Base-by-base conservation (phyloP, 1,284 basidiomycete species). In the Rhodotorula sp. region DNA sequence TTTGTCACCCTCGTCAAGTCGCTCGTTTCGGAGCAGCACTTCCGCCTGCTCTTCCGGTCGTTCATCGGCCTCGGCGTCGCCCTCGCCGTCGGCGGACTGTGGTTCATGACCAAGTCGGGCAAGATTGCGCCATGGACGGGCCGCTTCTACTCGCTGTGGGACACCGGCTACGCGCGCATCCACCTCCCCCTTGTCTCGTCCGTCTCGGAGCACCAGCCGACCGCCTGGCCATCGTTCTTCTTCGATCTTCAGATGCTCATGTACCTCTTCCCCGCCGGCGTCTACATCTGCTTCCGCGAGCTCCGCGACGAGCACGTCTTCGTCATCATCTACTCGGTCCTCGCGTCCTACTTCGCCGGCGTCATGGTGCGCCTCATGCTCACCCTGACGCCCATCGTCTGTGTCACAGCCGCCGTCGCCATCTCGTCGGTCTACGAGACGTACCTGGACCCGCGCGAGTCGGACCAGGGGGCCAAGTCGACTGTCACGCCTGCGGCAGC, bases 61-160 rank as follows among this genome's bases (percentile, higher is more conserved):
- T 71, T 91, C n/a, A 82, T 94, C 55, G 78, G 64, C 40, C 76
- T 77, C 46, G 76, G 81, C 28, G 73, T 77, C 56, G 88, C 85
- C 0, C 87, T 96, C 68, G 87, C 87, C 55, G 85, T 85, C 58
- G 75, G 52, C 31, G 75, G 62, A 20, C 56, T 77, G 26, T 69
- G 70, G 57, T 70, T 76, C 51, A 85, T 98, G 75, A 98, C 96
- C 0, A 91, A 93, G 82, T 90, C 89, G 69, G 95, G 95, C 47
- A 93, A 89, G 87, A 97, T 99, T 76, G 94, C 95, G 2, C 95
- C 95, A 0, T 99, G 96, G 94, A 98, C 94, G 46, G 96, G 96
- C 55, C 89, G 96, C 70, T 99, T 99, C 86, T 99, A 99, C 82
- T 97, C 94, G 4, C 85, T 99, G 18, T 99, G 95, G 94, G 96